Conservation (phyloP, 345 rosid species). For the Populus deltoides region DNA sequence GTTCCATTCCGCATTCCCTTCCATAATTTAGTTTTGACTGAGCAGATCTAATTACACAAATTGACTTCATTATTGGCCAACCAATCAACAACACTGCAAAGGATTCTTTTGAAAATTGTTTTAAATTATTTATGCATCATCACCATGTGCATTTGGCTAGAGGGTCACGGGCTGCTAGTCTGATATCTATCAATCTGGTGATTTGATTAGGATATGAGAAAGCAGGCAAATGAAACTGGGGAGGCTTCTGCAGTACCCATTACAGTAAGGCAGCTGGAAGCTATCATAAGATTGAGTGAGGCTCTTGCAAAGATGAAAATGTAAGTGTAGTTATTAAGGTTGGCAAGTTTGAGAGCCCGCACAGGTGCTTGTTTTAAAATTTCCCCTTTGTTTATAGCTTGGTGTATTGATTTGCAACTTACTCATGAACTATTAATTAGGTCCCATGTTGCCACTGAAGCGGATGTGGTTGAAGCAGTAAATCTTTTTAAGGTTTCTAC, state of each 20-base stretch:
- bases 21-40: background rate
- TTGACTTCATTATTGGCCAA: background rate
- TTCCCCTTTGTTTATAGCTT: background rate
- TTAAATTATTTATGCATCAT: background rate
- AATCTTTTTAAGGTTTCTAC: constrained; percentile 88
- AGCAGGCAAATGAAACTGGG: constrained; percentile 90
- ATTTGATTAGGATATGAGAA: constrained; percentile 74
- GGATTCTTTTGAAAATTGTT: background rate
- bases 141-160: background rate
- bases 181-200: constrained; percentile 2
- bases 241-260: constrained; percentile 84
- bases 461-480: constrained; percentile 80
- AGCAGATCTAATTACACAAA: background rate
- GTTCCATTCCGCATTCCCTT: background rate
- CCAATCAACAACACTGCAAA: background rate
- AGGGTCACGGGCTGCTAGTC: background rate
- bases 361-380: background rate
- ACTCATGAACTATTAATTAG: constrained; percentile 27
- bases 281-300: constrained; percentile 86
- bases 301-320: constrained; percentile 91
- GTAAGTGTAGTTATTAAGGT: constrained; percentile 44
- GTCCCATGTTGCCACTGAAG: constrained; percentile 81
- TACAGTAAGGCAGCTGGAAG: constrained; percentile 95
- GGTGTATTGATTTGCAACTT: background rate
- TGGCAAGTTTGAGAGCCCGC: background rate